Percentiles rank a stretch among this genome's conserved stretches.
phyloP scores from a whole-genome alignment of 2,329 filamentous ascomycete genomes.

The Cryphonectria radicalis region DNA sequence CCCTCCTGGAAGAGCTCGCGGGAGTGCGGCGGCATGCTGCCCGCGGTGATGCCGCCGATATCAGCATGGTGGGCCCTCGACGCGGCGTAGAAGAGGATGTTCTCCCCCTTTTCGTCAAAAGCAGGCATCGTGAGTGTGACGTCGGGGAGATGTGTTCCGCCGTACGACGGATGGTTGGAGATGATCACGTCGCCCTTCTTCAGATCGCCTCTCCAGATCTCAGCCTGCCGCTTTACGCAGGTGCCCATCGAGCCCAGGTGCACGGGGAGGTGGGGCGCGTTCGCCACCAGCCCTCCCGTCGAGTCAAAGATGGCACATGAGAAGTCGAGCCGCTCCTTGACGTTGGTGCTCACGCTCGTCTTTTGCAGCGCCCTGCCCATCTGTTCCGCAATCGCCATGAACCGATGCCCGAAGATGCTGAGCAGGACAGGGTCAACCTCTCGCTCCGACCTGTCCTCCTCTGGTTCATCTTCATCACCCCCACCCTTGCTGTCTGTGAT shows the following conservation, averaged over 20 bases:
- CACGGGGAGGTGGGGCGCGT: slow-evolving; percentile 80
- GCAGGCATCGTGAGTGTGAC: slow-evolving; percentile 82
- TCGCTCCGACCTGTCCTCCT: slow-evolving; percentile 35
- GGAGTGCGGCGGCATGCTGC: slow-evolving; percentile 80
- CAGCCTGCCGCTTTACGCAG: slow-evolving; percentile 76
- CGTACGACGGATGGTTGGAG: slow-evolving; percentile 83
- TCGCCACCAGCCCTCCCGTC: slow-evolving; percentile 75
- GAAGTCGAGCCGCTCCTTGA: slow-evolving; percentile 82
- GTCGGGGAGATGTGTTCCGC: slow-evolving; percentile 82
- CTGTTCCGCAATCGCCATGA: slow-evolving; percentile 86
- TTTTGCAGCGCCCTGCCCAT: slow-evolving; percentile 82
- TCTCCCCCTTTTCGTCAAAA: slow-evolving; percentile 66
- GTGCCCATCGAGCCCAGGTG: slow-evolving; percentile 87
- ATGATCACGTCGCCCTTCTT: slow-evolving; percentile 82
- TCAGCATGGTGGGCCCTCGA: slow-evolving; percentile 83
- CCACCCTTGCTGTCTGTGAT: slow-evolving; percentile 61
- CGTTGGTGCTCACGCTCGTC: slow-evolving; percentile 78
- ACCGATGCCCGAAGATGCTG: slow-evolving; percentile 79
- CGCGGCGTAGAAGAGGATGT: slow-evolving; percentile 82
- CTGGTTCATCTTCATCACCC: slow-evolving; percentile 38
- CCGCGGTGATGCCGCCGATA: slow-evolving; percentile 81
- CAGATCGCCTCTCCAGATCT: slow-evolving; percentile 79
- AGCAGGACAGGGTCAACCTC: slow-evolving; percentile 77
- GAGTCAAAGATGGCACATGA: slow-evolving; percentile 82
- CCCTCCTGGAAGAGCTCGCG: slow-evolving; percentile 68